Conservation (phyloP, 2,329 filamentous ascomycete species). For the Cucurbitaria berberidis region DNA sequence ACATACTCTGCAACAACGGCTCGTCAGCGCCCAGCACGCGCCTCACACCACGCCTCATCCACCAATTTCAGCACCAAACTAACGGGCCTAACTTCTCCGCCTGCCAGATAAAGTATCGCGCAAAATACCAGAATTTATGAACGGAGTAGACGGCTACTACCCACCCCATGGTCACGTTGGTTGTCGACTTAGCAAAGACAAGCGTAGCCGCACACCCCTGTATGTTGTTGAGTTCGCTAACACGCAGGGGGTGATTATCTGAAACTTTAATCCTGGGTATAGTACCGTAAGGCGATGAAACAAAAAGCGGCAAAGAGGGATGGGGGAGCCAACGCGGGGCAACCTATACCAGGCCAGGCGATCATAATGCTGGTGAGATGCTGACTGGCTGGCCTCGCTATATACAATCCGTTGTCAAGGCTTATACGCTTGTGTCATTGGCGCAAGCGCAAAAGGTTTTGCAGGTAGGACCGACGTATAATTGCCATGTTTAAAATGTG, state of each 20-base stretch:
- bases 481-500: conserved; percentile 5
- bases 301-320: conserved; percentile 7
- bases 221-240: conserved; percentile 8
- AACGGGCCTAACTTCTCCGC: neutral
- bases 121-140: no score
- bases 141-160: neutral
- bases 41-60: conserved; percentile 1
- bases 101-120: conserved; percentile 4
- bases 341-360: neutral
- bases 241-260: conserved; percentile 19
- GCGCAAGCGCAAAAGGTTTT: conserved; percentile 6
- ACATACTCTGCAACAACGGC: conserved; percentile 9
- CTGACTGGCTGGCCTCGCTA: neutral
- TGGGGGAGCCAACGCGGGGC: conserved; percentile 2
- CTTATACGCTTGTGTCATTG: neutral
- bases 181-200: neutral
- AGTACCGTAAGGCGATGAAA: conserved; percentile 24
- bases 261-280: conserved; percentile 31
- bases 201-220: no score
- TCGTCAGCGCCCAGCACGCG: conserved; percentile 17
- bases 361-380: conserved; percentile 6
- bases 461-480: no score
- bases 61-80: conserved; percentile 4
- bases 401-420: neutral
- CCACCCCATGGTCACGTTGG: neutral